Evolutionary conservation across 805 yeast genomes (phyloP), one percentile per base, ranked within the genome.

Genomic region (Wickerhamiella dianesei): DNA sequence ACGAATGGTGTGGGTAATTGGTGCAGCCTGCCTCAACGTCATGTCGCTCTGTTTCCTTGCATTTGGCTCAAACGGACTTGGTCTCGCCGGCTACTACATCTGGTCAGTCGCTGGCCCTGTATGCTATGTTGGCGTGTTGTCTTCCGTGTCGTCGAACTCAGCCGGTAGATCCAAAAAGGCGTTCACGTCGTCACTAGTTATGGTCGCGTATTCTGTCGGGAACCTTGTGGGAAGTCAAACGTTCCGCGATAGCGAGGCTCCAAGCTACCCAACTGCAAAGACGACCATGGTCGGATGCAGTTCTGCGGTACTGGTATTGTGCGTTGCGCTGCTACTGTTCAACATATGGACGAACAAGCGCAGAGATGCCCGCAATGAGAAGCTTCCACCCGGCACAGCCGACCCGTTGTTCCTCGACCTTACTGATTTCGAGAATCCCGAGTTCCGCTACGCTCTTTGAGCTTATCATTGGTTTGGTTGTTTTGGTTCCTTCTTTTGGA

Each of bases 141-240:
- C 56, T 6, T 44, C 50, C 42, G 46, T 54, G 21, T 66, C 76
- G 21, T 64, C 75, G 4, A 75, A 75, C 53, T 67, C 69, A 42
- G 74, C 74, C 5, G 82, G 82, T 8, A 72, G 70, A 55, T 75
- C 82, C 14, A 77, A 77, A 63, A 75, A 75, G 57, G 60, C 66
- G 42, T 64, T 72, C 1, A 70, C 66, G 1, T 73, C 67, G 54
- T 72, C 75, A 1, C 51, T 71, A 29, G 59, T 64, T 48, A 64
- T 76, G 39, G 56, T 76, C 44, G 73, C 72, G 3, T 75, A 69
- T 59, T 70, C 77, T 57, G 72, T 66, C 4, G 81, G 81, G 18
- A 76, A 75, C 56, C 61, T 74, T 43, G 62, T 69, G 43, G 81
- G 81, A 3, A 79, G 80, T 8, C 78, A 80, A 61, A 70, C 82